phyloP scores from a whole-genome alignment of 192 early-diverging fungal genomes.

The Coemansia sp. region DNA sequence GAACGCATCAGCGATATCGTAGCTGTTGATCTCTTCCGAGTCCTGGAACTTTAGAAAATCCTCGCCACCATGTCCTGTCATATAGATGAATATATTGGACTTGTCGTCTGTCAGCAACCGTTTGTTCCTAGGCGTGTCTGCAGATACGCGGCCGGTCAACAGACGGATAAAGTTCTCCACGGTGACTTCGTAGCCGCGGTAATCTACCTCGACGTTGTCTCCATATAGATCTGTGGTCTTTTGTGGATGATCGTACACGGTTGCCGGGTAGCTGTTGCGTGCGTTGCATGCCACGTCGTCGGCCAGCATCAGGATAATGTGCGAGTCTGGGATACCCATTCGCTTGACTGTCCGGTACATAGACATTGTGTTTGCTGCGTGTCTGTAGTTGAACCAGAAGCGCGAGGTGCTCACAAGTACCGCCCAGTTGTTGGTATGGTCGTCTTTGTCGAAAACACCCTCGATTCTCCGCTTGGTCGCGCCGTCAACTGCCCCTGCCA shows the following conservation, averaged over 20 bases:
- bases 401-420: constrained; percentile 96
- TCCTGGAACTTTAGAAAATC: constrained; percentile 99
- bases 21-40: constrained; percentile 92
- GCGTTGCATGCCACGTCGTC: constrained; percentile 99
- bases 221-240: constrained; percentile 89
- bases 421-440: constrained; percentile 98
- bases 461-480: constrained; percentile 34
- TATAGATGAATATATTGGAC: constrained; percentile 93
- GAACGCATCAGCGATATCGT: constrained; percentile 96
- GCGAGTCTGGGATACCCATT: constrained; percentile 96
- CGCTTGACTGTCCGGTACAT: constrained; percentile 99
- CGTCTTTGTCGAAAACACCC: constrained; percentile 62
- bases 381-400: constrained; percentile 99
- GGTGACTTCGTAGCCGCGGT: constrained; percentile 98
- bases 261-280: constrained; percentile 87
- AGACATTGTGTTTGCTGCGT: constrained; percentile 97
- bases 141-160: constrained; percentile 80
- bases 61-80: constrained; percentile 99
- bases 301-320: constrained; percentile 99
- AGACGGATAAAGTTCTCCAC: constrained; percentile 98
- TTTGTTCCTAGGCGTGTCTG: constrained; percentile 90
- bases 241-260: constrained; percentile 88
- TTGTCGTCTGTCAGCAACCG: constrained; percentile 93
- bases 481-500: neutral
- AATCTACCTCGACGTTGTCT: constrained; percentile 97